Conservation (phyloP, 371 early-diverging fungal genomes). For the Phascolomyces articulosus region DNA sequence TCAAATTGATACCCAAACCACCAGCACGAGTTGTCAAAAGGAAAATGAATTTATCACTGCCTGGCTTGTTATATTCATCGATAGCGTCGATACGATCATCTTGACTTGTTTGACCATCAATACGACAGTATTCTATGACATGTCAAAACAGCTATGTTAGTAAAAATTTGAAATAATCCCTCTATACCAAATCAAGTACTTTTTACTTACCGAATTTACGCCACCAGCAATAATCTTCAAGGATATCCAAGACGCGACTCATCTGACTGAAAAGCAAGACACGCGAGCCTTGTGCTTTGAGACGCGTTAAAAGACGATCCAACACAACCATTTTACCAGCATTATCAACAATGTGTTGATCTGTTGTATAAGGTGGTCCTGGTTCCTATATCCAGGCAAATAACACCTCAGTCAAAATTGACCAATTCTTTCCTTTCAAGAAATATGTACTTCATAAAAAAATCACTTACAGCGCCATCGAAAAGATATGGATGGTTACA, state of each 20-base stretch:
- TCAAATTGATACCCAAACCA: slow-evolving; percentile 98
- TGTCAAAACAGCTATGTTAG: too few relatives aligned
- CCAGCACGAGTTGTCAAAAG: slow-evolving; percentile 98
- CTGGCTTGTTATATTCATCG: slow-evolving; percentile 94
- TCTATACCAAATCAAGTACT: too few relatives aligned
- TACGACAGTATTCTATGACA: slow-evolving; percentile 91
- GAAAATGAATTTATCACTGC: slow-evolving; percentile 94
- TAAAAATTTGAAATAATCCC: too few relatives aligned
- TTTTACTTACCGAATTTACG: slow-evolving; percentile 69
- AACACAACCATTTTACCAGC: slow-evolving; percentile 93
- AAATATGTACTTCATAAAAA: too few relatives aligned
- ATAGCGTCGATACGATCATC: slow-evolving; percentile 94
- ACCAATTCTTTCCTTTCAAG: too few relatives aligned
- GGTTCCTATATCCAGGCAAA: too few relatives aligned
- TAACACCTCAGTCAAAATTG: too few relatives aligned
- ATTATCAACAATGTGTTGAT: slow-evolving; percentile 95
- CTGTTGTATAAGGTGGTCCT: slow-evolving; percentile 96
- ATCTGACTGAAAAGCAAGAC: slow-evolving; percentile 99
- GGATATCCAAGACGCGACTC: slow-evolving; percentile 97
- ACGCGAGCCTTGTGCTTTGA: slow-evolving; percentile 93
- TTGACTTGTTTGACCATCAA: slow-evolving; percentile 97
- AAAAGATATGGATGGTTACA: slow-evolving; percentile 99
- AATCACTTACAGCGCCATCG: slow-evolving; percentile 91
- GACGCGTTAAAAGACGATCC: slow-evolving; percentile 86
- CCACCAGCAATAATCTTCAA: slow-evolving; percentile 98